Percentiles rank a stretch among this genome's conserved stretches.
These are phyloP conservation scores for Murraya paniculata DNA, from an alignment of 345 rosid species.

Conservation along the genomic window DNA sequence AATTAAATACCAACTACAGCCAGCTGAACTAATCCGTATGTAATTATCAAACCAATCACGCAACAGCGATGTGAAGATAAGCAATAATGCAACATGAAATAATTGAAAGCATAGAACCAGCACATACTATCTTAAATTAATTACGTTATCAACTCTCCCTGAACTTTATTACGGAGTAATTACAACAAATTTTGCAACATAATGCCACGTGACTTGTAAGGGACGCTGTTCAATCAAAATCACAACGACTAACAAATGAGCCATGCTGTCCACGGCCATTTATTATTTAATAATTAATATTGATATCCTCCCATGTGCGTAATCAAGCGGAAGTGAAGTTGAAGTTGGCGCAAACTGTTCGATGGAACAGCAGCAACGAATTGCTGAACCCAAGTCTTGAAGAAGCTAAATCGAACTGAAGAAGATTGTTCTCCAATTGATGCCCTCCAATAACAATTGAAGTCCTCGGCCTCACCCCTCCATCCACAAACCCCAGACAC, in stretches of 20 bases:
- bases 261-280: not conserved
- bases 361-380: not conserved
- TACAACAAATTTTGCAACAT: not conserved
- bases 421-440: conserved; percentile 28
- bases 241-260: not conserved
- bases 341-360: conserved; percentile 7
- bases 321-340: conserved; percentile 4
- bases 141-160: not conserved
- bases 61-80: not conserved
- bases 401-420: conserved; percentile 30
- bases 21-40: too few relatives aligned
- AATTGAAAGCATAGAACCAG: not conserved
- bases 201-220: not conserved
- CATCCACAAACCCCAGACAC: conserved; percentile 20
- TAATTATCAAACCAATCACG: not conserved
- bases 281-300: too few relatives aligned
- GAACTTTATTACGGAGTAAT: not conserved
- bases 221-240: too few relatives aligned
- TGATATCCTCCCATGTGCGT: not conserved
- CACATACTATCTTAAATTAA: not conserved
- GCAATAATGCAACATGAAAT: not conserved
- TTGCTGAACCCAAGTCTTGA: conserved; percentile 28
- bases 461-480: conserved; percentile 18
- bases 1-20: too few relatives aligned
- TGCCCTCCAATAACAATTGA: conserved; percentile 25